A percentile compares a stretch with the other conserved stretches of the same genome.
Conservation (phyloP, 176 grass and related monocot genomes). For the Carex myosuroides region DNA sequence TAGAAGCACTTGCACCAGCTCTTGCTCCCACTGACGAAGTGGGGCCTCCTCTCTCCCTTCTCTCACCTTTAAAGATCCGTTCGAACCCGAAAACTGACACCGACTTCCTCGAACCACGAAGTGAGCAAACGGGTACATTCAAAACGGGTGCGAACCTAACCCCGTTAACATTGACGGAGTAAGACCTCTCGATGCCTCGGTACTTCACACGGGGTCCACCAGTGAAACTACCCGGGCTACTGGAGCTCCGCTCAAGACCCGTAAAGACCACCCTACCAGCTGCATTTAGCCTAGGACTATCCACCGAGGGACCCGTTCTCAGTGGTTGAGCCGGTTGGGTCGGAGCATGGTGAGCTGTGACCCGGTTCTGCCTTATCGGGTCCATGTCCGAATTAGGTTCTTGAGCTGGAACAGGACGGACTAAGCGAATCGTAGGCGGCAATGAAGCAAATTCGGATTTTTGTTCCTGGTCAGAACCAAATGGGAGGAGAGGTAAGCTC, state of each 20-base stretch:
- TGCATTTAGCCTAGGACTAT: constrained; percentile 85
- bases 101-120: constrained; percentile 68
- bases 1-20: not conserved
- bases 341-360: not conserved
- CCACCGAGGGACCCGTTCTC: constrained; percentile 33
- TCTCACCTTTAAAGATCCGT: constrained; percentile 47
- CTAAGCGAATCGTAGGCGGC: constrained; percentile 43
- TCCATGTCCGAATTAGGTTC: not conserved
- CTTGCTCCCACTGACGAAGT: not conserved
- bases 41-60: constrained; percentile 23
- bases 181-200: constrained; percentile 65
- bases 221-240: constrained; percentile 74
- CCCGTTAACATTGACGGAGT: constrained; percentile 70
- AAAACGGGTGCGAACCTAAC: constrained; percentile 63
- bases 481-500: constrained; percentile 51
- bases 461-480: constrained; percentile 18
- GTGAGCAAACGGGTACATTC: constrained; percentile 84
- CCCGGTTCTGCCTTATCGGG: constrained; percentile 10
- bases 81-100: constrained; percentile 82
- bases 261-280: constrained; percentile 94
- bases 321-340: not conserved
- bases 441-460: constrained; percentile 15
- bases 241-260: constrained; percentile 63
- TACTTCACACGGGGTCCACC: constrained; percentile 44
- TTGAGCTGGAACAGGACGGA: constrained; percentile 7